Base-by-base conservation (phyloP, 2,329 filamentous ascomycete species). In the Hymenoscyphus occultus region DNA sequence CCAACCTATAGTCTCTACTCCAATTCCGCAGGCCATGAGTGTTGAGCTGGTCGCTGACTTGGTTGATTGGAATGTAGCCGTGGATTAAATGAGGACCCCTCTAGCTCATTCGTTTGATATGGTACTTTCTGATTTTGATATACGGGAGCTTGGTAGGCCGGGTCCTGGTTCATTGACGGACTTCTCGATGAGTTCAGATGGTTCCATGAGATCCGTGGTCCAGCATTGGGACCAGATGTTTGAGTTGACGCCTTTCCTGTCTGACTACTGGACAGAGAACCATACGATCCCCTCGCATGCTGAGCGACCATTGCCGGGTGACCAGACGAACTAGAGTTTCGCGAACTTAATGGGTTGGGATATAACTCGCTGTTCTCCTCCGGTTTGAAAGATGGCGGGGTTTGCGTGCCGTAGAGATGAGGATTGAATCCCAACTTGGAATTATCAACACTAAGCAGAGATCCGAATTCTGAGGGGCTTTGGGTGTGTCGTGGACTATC, bases 201-300 rank as follows among this genome's bases (percentile, higher is more conserved):
- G 5, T 66, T 59, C 67, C 67, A 68, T 12, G 64, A 66, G 7
- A 68, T 62, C 9, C 64, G 35, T 1, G 64, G n/a, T 1, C 61
- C 61, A 1, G 60, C 60, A 56, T 66, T 66, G 10, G 60, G 59
- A 3, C 45, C 45, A 51, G n/a, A 51, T 51, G 45, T n/a, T 28
- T 54, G 48, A 54, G 22, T 22, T 10, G 48, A 54, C 9, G 19
- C 13, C 22, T 19, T 28, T 54, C 9, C 48, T 22, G 9, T 19
- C 54, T 54, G 60, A 56, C 45, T 56, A 16, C 51, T 40, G 9
- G 42, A 28, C 31, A 54, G 4, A 12, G 57, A 54, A 12, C 35
- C 42, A 39, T 63, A 63, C 31, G 65, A 65, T 6, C 10, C 16
- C 48, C 40, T 40, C n/a, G 39, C 39, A 19, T 58, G 59, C 32